Base-by-base conservation (phyloP, 2,329 filamentous ascomycete species). In the Hymenoscyphus albidus region DNA sequence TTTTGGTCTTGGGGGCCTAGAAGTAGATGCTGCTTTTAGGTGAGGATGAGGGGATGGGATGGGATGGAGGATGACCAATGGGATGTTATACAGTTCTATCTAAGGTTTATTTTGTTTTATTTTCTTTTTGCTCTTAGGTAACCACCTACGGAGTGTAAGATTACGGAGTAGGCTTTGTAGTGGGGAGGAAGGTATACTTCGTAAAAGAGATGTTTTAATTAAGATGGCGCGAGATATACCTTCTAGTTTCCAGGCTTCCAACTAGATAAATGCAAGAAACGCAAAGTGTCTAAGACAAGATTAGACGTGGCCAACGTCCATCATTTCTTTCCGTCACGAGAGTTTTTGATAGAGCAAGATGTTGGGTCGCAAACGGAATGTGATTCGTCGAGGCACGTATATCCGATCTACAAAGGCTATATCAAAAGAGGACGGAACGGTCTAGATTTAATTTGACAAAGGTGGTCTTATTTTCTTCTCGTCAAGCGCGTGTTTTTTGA, bases 321-420 rank as follows among this genome's bases (percentile, higher is more conserved):
- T 38, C 31, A 7, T 35, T 32, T 18, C 10, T 35, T 38, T 27
- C 16, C 9, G 14, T 56, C 32, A 32, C 32, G 27, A 56, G 54
- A 56, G 10, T 56, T 16, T 56, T 16, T 56, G 54, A 27, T 6
- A 32, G 54, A 57, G 35, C 14, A 14, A n/a, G 32, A 35, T 57
- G 16, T 57, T 27, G 55, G 27, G 22, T 32, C 13, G 9, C 27
- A 16, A 57, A 57, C 18, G n/a, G 48, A 54, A 27, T 27, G 9
- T 54, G 48, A 54, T 54, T 54, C 22, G 48, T 54, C 48, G 48
- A 27, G 22, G 22, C 18, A 57, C 32, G 55, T 57, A 57, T 57
- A 57, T 38, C 10, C 55, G 55, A 57, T 57, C 55, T 57, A 38
- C 27, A 38, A 14, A 57, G 55, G 55, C 22, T 57, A 57, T 57